These are phyloP conservation scores for Combretum micranthum DNA, from an alignment of 345 rosid species.

Conservation along the genomic window DNA sequence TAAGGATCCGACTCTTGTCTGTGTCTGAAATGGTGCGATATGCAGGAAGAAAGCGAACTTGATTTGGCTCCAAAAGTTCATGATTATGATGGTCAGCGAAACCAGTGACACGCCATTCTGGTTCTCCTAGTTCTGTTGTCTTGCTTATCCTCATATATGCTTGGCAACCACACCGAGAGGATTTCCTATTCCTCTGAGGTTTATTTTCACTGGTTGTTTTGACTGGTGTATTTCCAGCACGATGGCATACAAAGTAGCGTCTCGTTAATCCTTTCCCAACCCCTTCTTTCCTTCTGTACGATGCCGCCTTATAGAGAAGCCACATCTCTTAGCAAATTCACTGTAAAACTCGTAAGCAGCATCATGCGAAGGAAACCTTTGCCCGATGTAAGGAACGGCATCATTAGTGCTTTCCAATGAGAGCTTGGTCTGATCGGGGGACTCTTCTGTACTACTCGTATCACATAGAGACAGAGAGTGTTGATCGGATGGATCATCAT, in stretches of 20 bases:
- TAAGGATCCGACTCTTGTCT: slow-evolving; percentile 82
- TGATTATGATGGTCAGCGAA: slow-evolving; percentile 88
- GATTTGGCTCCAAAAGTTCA: slow-evolving; percentile 81
- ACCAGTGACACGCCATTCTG: slow-evolving; percentile 95
- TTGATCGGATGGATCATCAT: slow-evolving; percentile 84
- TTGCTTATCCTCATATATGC: slow-evolving; percentile 87
- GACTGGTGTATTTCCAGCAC: slow-evolving; percentile 94
- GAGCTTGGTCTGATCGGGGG: slow-evolving; percentile 66
- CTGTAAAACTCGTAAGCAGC: slow-evolving; percentile 87
- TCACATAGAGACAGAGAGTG: slow-evolving; percentile 75
- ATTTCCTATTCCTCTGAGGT: slow-evolving; percentile 85
- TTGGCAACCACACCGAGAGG: slow-evolving; percentile 93
- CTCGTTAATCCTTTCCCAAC: slow-evolving; percentile 93
- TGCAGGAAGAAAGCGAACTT: slow-evolving; percentile 95
- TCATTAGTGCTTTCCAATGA: slow-evolving; percentile 63
- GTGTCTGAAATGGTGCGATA: slow-evolving; percentile 85
- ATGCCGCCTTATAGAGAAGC: slow-evolving; percentile 90
- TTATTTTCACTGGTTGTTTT: slow-evolving; percentile 61
- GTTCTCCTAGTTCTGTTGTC: slow-evolving; percentile 54
- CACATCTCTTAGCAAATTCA: slow-evolving; percentile 77
- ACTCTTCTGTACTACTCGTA: slow-evolving; percentile 78
- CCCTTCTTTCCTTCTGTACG: slow-evolving; percentile 97
- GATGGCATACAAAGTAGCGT: slow-evolving; percentile 94
- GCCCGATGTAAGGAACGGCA: slow-evolving; percentile 72
- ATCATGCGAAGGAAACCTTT: slow-evolving; percentile 79